A percentile compares a stretch with the other conserved stretches of the same genome.
These are phyloP conservation scores for Ballota nigra DNA, from an alignment of 257 asterid genomes.

Conservation along the genomic window DNA sequence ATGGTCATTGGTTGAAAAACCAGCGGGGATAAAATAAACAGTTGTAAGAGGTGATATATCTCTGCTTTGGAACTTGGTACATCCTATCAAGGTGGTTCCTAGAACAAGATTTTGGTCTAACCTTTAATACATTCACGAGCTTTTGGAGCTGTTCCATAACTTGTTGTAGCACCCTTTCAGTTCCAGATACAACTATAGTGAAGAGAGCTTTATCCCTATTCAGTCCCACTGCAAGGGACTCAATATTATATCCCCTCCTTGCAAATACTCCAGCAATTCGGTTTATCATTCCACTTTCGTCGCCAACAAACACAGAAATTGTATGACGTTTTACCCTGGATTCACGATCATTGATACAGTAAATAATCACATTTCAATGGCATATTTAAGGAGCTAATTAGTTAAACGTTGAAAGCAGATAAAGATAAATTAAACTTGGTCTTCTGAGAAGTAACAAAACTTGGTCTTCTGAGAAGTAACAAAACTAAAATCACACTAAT, in stretches of 20 bases:
- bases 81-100: neutral
- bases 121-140: slow-evolving; percentile 93
- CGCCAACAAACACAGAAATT: slow-evolving; percentile 91
- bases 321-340: slow-evolving; percentile 82
- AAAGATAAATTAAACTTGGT: neutral
- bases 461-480: no score
- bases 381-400: neutral
- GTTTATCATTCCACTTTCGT: slow-evolving; percentile 98
- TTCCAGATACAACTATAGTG: slow-evolving; percentile 91
- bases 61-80: neutral
- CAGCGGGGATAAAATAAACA: no score
- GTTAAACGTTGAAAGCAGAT: neutral
- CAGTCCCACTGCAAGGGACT: slow-evolving; percentile 97
- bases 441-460: neutral
- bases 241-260: slow-evolving; percentile 93
- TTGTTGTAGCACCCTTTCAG: slow-evolving; percentile 71
- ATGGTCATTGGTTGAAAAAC: no score
- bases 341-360: slow-evolving; percentile 1
- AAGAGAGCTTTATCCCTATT: slow-evolving; percentile 94
- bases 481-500: neutral
- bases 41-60: neutral
- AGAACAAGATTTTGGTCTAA: slow-evolving; percentile 7
- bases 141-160: slow-evolving; percentile 93
- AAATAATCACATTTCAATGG: neutral
- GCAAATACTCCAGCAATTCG: slow-evolving; percentile 98